These are phyloP conservation scores for Mycosarcoma mackinlayi DNA, from an alignment of 1,284 basidiomycete genomes.

Conservation along the genomic window DNA sequence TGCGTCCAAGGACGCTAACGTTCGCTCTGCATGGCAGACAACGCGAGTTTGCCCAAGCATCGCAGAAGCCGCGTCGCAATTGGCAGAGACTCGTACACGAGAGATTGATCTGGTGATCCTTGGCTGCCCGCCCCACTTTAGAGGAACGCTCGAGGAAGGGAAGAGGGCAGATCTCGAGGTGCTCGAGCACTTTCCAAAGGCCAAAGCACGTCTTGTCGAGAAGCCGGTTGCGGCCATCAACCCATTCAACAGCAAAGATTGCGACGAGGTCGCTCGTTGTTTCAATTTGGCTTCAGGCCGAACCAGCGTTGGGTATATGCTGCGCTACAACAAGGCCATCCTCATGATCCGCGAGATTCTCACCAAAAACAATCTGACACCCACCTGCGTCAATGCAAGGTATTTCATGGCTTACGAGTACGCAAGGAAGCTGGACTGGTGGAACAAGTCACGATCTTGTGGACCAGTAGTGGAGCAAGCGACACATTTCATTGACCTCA, in stretches of 20 bases:
- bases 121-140: conserved; percentile 45
- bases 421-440: conserved; percentile 52
- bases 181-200: conserved; percentile 25
- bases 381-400: conserved; percentile 42
- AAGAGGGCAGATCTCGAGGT: conserved; percentile 32
- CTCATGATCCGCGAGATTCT: conserved; percentile 29
- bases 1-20: background rate
- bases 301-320: conserved; percentile 56
- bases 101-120: conserved; percentile 44
- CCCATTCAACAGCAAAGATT: conserved; percentile 26
- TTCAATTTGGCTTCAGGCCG: conserved; percentile 7
- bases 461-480: conserved; percentile 66
- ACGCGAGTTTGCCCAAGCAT: conserved; percentile 4
- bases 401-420: conserved; percentile 61
- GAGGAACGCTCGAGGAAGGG: conserved; percentile 21
- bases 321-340: conserved; percentile 43
- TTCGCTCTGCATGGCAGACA: conserved; percentile 16
- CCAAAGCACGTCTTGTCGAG: conserved; percentile 52
- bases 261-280: conserved; percentile 26
- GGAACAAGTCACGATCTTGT: conserved; percentile 52
- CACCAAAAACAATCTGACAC: conserved; percentile 14
- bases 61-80: conserved; percentile 7
- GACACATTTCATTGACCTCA: conserved; percentile 63
- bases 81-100: background rate
- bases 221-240: conserved; percentile 59